A percentile compares a stretch with the other conserved stretches of the same genome.
Conservation (phyloP, 805 yeast genomes). For the Kluyveromyces lactis region DNA sequence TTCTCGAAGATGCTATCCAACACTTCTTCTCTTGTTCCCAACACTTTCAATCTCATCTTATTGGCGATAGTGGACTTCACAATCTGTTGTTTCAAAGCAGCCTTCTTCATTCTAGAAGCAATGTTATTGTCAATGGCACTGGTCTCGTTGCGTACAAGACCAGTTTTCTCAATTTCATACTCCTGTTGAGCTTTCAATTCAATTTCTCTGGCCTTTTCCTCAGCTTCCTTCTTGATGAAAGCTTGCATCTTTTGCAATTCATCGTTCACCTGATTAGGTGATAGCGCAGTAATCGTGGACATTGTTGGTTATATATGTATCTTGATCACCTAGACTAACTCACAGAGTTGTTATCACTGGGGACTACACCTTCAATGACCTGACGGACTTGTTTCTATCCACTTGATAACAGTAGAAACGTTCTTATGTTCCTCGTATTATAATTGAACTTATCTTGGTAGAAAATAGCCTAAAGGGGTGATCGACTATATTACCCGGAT, state of each 20-base stretch:
- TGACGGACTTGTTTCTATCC: too few relatives aligned
- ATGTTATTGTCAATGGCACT: constrained; percentile 76
- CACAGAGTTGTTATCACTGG: background rate
- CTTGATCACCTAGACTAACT: background rate
- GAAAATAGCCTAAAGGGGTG: too few relatives aligned
- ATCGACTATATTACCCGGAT: too few relatives aligned
- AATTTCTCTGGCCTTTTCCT: constrained; percentile 96
- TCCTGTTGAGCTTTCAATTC: constrained; percentile 96
- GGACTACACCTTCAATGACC: too few relatives aligned
- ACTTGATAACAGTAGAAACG: too few relatives aligned
- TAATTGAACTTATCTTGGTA: too few relatives aligned
- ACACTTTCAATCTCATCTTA: constrained; percentile 86
- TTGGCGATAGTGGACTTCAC: constrained; percentile 91
- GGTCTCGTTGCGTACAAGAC: constrained; percentile 86
- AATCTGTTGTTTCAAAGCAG: constrained; percentile 88
- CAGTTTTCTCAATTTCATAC: constrained; percentile 95
- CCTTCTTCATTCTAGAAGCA: constrained; percentile 81
- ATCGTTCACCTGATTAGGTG: constrained; percentile 65
- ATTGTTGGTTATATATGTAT: constrained; percentile 12
- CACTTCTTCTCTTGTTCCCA: constrained; percentile 77
- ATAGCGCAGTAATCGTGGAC: constrained; percentile 31
- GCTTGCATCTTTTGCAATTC: constrained; percentile 97
- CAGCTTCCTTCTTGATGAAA: constrained; percentile 98
- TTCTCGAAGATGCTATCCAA: constrained; percentile 65
- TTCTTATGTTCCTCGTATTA: too few relatives aligned